Percentiles rank a stretch among this genome's conserved stretches.
Evolutionary conservation across 805 yeast genomes (phyloP).

Genomic region (Kluyveromyces starmeri): DNA sequence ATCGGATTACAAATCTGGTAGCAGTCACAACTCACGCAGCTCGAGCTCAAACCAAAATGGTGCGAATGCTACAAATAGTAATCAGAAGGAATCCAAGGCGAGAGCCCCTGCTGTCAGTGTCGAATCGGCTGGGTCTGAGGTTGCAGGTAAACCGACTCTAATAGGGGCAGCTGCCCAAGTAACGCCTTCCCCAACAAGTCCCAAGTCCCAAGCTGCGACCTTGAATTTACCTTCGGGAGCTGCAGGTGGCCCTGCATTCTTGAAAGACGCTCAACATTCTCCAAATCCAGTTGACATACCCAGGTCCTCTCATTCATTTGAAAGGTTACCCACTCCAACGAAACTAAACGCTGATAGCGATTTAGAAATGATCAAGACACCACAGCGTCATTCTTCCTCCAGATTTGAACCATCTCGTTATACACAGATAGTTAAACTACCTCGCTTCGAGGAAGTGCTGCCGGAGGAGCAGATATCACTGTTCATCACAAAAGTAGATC

Average conservation of each 20-base stretch:
- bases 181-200: conserved; percentile 14
- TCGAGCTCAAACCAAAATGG: not conserved
- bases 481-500: conserved; percentile 83
- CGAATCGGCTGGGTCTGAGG: conserved; percentile 9
- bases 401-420: conserved; percentile 73
- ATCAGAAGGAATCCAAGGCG: not conserved
- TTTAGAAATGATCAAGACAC: conserved; percentile 73
- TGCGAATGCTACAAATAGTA: not conserved
- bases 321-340: conserved; percentile 49
- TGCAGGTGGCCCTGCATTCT: conserved; percentile 10
- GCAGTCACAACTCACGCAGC: not conserved
- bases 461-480: conserved; percentile 66
- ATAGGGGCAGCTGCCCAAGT: conserved; percentile 22
- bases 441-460: conserved; percentile 80
- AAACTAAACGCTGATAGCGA: conserved; percentile 50
- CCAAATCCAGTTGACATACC: conserved; percentile 29
- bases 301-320: conserved; percentile 43
- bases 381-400: conserved; percentile 87
- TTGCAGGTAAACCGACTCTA: conserved; percentile 16
- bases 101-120: conserved; percentile 14
- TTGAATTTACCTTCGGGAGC: conserved; percentile 8
- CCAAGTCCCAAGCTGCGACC: conserved; percentile 10
- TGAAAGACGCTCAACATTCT: conserved; percentile 14
- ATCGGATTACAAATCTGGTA: not conserved
- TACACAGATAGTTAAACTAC: conserved; percentile 64